Evolutionary conservation across 257 asterid genomes (phyloP), one percentile per base, ranked within the genome.

Genomic region (Solanum chiquidenum): DNA sequence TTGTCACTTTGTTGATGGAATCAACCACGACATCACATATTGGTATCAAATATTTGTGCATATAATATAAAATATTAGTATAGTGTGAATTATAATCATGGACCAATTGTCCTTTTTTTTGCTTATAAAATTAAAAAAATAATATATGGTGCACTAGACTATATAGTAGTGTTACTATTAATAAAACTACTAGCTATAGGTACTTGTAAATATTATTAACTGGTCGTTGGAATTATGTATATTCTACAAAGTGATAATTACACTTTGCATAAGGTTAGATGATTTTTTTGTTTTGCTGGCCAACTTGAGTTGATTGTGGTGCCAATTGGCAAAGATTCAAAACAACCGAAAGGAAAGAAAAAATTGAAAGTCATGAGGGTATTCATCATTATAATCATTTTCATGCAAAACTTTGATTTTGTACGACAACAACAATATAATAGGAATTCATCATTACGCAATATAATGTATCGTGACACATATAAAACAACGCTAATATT

Each of bases 1-100:
- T 91, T 94, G 96, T 94, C 98, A 73, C 90, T 86, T 89, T 93
- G 85, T 88, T 80, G 88, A 89, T 62, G 87, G 96, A 86, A 95
- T 93, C 98, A 88, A 89, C 76, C 8, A 92, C 95, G 88, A 77
- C 92, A 88, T 89, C 83, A 88, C 91, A 86, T 79, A 25, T 52
- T 38, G 91, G 95, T 80, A 92, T 93, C 98, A 77, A 85, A 71
- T 46, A 62, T 64, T 80, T 52, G 44, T 80, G 69, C 85, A 44
- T 82, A 83, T 38, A 55, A 12, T 55, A 18, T 64, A 85, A 62
- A n/a, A 5, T 69, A 37, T 35, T 75, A 76, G 4, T 69, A 55
- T 29, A 40, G 66, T 44, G 69, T 18, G 85, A 75, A n/a, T 20
- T 55, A 9, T 86, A 37, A 46, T 64, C 60, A 86, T 86, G 46